Base-by-base conservation (phyloP, 495 filamentous ascomycete genomes). In the Xylaria grammica region DNA sequence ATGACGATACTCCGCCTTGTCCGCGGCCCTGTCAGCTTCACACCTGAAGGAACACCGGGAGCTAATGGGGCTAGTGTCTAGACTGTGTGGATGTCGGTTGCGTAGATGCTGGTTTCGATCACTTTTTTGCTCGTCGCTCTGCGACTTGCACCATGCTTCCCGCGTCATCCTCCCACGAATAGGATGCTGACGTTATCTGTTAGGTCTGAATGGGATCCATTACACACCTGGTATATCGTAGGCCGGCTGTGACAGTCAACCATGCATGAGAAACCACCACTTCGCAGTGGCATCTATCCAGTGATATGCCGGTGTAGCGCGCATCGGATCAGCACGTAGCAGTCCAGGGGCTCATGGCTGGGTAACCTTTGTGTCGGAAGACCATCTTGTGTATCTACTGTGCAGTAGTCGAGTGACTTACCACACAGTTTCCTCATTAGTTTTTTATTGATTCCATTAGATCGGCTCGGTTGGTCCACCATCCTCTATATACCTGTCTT, bases 1-100 rank as follows among this genome's bases (percentile, higher is more conserved):
- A 64, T 58, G 62, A 64, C 62, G 62, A 58, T 58, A 26, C 62
- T 64, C 62, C 62, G 53, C 53, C 62, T 58, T 58, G 53, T 51
- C 53, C 42, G 52, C 27, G 62, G 50, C 44, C 17, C 45, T 48
- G 62, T 64, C 42, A 64, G 62, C 62, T 64, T 57, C 49, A 49
- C 62, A 57, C 53, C 62, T 57, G 34, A 51, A 48, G 53, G 44
- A 51, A 42, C 38, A 38, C 62, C 42, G 53, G 29, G 24, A 64
- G 10, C 32, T 50, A 56, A 42, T 40, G 52, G 62, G 42, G 53
- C 62, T 64, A 64, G 44, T 50, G 44, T 53, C 29, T 10, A 64
- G 45, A 44, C 19, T 55, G 61, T 49, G 52, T 63, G 61, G 61
- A 50, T 57, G 40, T 51, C 38, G 42, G 34, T 30, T 64, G 45